Percentiles rank a stretch among this genome's conserved stretches.
Conservation (phyloP, 495 filamentous ascomycete species). For the Polyplosphaeria fusca region DNA sequence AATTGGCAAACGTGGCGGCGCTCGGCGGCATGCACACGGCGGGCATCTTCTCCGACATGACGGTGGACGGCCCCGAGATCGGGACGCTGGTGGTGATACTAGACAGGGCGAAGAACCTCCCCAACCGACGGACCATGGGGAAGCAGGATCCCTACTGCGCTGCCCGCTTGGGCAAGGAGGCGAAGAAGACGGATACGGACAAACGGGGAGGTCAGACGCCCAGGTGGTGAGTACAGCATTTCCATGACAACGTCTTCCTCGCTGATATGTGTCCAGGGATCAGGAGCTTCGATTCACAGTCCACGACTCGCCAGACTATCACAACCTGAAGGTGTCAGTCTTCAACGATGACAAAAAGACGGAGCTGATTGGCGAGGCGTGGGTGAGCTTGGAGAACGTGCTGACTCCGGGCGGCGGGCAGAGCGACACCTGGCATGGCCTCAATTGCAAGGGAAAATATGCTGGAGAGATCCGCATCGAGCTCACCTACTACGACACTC, state of each 20-base stretch:
- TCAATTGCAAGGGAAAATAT: slow-evolving; percentile 87
- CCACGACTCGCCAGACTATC: slow-evolving; percentile 94
- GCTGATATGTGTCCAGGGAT: slow-evolving; percentile 63
- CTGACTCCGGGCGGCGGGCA: slow-evolving; percentile 84
- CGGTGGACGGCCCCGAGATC: slow-evolving; percentile 88
- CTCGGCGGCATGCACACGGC: slow-evolving; percentile 62
- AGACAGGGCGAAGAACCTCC: slow-evolving; percentile 82
- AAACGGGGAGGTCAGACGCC: slow-evolving; percentile 93
- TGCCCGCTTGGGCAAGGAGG: slow-evolving; percentile 89
- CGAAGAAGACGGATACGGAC: slow-evolving; percentile 95
- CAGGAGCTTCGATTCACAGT: slow-evolving; percentile 95
- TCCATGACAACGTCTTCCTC: neutral
- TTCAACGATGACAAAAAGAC: slow-evolving; percentile 98
- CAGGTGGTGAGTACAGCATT: slow-evolving; percentile 65
- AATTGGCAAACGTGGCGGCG: slow-evolving; percentile 22
- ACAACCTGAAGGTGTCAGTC: slow-evolving; percentile 86
- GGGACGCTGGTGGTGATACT: slow-evolving; percentile 89
- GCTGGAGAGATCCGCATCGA: slow-evolving; percentile 93
- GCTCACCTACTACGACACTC: slow-evolving; percentile 90
- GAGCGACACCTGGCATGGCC: slow-evolving; percentile 83
- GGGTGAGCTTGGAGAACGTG: slow-evolving; percentile 77
- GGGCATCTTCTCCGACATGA: slow-evolving; percentile 95
- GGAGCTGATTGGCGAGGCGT: slow-evolving; percentile 90
- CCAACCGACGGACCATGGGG: slow-evolving; percentile 92
- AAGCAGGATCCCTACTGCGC: slow-evolving; percentile 99